Base-by-base conservation (phyloP, 495 filamentous ascomycete genomes). In the Lasiosphaeria hispida region DNA sequence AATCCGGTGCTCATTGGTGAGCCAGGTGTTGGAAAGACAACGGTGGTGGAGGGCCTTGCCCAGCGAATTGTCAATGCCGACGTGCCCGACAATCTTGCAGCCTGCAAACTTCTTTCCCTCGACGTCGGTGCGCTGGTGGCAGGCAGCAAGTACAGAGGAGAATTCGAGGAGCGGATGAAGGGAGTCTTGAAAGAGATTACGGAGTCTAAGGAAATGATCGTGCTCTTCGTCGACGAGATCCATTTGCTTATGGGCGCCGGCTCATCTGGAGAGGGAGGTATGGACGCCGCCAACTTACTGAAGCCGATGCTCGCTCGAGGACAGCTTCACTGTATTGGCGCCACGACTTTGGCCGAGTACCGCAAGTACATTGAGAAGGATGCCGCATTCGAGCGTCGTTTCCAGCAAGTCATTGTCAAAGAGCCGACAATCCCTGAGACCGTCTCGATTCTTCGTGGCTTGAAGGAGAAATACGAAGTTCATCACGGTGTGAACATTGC, bases 341-440 rank as follows among this genome's bases (percentile, higher is more conserved):
- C 94, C 1, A 98, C 94, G 0, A 98, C 94, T 1, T 79, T 98
- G 48, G 83, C 84, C 57, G 94, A 98, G 72, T 98, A 97, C 75
- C 85, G 94, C 63, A 98, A 98, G 74, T 97, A 98, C 72, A 97
- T 98, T 57, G 95, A 98, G 72, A 98, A 98, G 73, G 94, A 98
- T 63, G 87, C 89, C 43, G 94, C 94, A 45, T 97, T 98, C 69
- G 94, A 97, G 71, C 91, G 95, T 66, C 89, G 94, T 69, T 98
- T 98, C 80, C 94, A 98, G 72, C 94, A 97, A 71, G 93, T 98
- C 34, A 73, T 97, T 35, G 91, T 97, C 67, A 96, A 95, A 69
- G 94, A 98, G 69, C 94, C 94, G 1, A 75, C 85, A 5, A 85
- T 97, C 41, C 72, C 85, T 0, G 94, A 98, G 72, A 97, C 94